These are phyloP conservation scores for Coccinonectria pachysandricola DNA, from an alignment of 2,329 filamentous ascomycete species.

Conservation along the genomic window DNA sequence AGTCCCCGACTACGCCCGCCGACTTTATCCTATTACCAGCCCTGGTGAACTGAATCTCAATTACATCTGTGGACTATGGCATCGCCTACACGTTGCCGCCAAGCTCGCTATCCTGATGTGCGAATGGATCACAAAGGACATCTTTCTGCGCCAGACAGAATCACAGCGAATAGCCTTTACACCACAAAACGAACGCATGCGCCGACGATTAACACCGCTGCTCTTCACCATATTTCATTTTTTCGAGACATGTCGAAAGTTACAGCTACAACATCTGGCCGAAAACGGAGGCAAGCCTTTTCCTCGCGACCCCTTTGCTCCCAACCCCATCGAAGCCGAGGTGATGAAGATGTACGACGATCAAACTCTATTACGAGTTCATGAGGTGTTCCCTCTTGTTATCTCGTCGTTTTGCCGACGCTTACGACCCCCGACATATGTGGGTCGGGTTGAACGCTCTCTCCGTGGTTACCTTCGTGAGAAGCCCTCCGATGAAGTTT, in stretches of 20 bases:
- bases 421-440: conserved; percentile 53
- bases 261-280: conserved; percentile 47
- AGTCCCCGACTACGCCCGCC: conserved; percentile 49
- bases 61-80: conserved; percentile 55
- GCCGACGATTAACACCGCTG: conserved; percentile 50
- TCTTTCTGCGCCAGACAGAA: conserved; percentile 49
- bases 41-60: conserved; percentile 42
- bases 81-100: conserved; percentile 52
- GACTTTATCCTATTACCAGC: conserved; percentile 46
- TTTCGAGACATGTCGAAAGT: conserved; percentile 52
- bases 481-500: conserved; percentile 51
- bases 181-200: conserved; percentile 53
- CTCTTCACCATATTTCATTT: conserved; percentile 59
- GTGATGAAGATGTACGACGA: conserved; percentile 58
- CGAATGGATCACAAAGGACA: conserved; percentile 55
- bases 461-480: conserved; percentile 54
- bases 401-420: conserved; percentile 55
- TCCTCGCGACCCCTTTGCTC: conserved; percentile 41
- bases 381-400: conserved; percentile 54
- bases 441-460: conserved; percentile 50
- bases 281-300: conserved; percentile 43
- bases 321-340: conserved; percentile 51
- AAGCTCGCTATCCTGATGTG: conserved; percentile 53
- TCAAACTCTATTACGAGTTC: conserved; percentile 49
- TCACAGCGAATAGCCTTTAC: conserved; percentile 46